Conservation (phyloP, 225 moss, liverwort and hornwort genomes). For the Climacium dendroides region DNA sequence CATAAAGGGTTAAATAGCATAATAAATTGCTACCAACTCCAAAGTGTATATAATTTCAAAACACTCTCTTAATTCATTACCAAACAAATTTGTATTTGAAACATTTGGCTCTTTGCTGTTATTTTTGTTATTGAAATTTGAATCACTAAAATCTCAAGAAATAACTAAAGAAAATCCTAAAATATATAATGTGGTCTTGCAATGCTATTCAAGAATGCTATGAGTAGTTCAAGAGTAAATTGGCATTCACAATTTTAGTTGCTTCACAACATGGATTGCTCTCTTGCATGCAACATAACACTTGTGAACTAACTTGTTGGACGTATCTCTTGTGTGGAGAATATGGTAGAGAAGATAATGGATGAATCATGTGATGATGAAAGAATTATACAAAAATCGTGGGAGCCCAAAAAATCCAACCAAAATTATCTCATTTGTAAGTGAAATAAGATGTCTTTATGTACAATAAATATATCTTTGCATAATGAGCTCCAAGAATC, state of each 20-base stretch:
- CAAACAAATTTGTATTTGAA: too few species aligned
- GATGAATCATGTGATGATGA: background rate
- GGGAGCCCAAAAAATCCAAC: background rate
- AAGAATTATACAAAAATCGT: too few species aligned
- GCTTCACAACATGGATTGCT: background rate
- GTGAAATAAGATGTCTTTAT: background rate
- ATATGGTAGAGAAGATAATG: too few species aligned
- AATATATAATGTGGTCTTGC: background rate
- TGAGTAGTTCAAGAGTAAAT: background rate
- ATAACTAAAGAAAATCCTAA: too few species aligned
- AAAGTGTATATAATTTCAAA: background rate
- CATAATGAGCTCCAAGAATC: too few species aligned
- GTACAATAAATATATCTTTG: too few species aligned
- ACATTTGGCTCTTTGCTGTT: background rate
- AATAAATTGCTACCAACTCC: background rate
- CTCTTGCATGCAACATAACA: background rate
- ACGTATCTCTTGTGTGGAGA: background rate
- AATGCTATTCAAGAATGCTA: background rate
- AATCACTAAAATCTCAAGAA: background rate
- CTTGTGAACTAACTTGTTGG: background rate
- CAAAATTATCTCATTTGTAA: rapidly evolving
- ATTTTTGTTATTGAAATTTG: background rate
- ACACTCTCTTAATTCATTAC: background rate
- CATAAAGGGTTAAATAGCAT: background rate
- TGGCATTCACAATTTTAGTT: too few species aligned